Base-by-base conservation (phyloP, 768 basidiomycete species). In the Kondoa subrosea region DNA sequence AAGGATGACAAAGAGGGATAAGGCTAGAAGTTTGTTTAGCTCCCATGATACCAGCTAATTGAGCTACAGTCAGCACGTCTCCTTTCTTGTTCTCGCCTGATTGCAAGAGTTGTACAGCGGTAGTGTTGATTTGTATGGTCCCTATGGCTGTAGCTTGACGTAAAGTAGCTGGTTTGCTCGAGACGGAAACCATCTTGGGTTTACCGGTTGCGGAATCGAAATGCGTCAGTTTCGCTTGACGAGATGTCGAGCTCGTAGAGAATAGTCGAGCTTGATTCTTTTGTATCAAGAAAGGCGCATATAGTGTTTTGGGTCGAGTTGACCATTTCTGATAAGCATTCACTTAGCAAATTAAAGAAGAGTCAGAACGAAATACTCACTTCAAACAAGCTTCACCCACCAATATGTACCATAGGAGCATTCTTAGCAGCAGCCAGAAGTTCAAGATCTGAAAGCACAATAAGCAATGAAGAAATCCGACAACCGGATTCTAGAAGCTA, bases 341-440 rank as follows among this genome's bases (percentile, higher is more conserved):
- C n/a, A 16, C 26, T 27, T 32, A 15, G 29, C 3, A 4, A 25
- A 27, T 12, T n/a, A 16, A 3, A 32, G 17, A 16, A 63, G 3
- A 63, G 29, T 63, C 15, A 32, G 61, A 63, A 3, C 34, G 27
- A n/a, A 63, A 12, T 33, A 32, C 27, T 30, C 16, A 63, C 27
- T 32, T 63, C 12, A 32, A 63, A 32, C 27, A 3, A n/a, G 30
- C n/a, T 16, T 63, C 58, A 92, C 85, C 90, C 90, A 78, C 90
- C 91, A 77, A 92, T 92, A 69, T 89, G 79, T 71, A 91, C 91
- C 89, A 92, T 92, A 14, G 89, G 87, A 64, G 87, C 81, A 78
- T 90, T 91, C 59, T 82, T 82, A 32, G 29, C 33, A 17, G 61
- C 16, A 32, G 61, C 61, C 3, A 63, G 16, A 3, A 33, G 17